These are phyloP conservation scores for Leccinum subspadiceum DNA, from an alignment of 1,284 basidiomycete genomes.

Conservation along the genomic window DNA sequence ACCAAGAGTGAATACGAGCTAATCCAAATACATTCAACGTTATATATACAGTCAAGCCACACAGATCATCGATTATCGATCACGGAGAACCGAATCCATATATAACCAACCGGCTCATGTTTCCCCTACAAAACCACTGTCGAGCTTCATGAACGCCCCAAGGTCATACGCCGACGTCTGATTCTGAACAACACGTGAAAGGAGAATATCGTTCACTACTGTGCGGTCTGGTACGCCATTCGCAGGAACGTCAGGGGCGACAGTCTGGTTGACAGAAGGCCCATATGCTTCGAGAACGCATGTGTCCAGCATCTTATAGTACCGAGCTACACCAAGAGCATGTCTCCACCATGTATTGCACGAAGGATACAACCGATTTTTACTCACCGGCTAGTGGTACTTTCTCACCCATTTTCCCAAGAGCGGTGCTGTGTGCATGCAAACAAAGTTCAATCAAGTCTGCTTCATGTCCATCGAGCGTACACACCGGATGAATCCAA, in stretches of 20 bases:
- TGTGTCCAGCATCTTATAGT: conserved; percentile 59
- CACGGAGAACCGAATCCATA: not conserved
- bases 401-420: conserved; percentile 60
- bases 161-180: conserved; percentile 11
- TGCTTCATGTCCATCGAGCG: conserved; percentile 1
- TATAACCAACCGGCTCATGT: conserved; percentile 1
- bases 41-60: not conserved
- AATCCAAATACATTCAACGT: not conserved
- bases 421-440: conserved; percentile 45
- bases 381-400: conserved; percentile 57
- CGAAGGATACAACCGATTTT: not conserved
- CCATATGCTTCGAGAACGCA: conserved; percentile 35
- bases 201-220: conserved; percentile 12
- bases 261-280: conserved; percentile 15
- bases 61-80: not conserved
- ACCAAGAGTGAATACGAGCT: not conserved
- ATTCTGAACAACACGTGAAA: conserved; percentile 14
- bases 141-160: conserved; percentile 15
- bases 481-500: conserved; percentile 65
- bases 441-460: not conserved
- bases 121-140: conserved; percentile 4
- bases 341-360: conserved; percentile 1
- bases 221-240: conserved; percentile 10
- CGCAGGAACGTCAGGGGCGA: conserved; percentile 5
- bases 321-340: conserved; percentile 44